These are phyloP conservation scores for Dissophora globulifera DNA, from an alignment of 192 early-diverging fungal species.

Conservation along the genomic window DNA sequence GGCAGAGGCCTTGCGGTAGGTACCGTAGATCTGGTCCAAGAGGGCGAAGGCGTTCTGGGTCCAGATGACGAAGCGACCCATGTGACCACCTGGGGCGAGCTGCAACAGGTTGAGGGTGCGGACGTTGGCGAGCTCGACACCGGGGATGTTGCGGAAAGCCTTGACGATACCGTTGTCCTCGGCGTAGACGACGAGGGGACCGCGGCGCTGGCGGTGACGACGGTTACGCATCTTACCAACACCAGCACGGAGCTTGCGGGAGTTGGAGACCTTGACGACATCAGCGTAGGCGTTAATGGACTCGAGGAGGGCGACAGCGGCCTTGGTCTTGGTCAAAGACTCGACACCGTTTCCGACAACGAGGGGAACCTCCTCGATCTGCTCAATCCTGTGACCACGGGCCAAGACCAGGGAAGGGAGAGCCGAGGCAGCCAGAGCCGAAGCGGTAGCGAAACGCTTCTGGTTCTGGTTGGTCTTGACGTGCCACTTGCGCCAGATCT, in stretches of 20 bases:
- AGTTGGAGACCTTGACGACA: constrained; percentile 93
- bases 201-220: constrained; percentile 94
- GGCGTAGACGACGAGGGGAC: constrained; percentile 95
- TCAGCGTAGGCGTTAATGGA: constrained; percentile 93
- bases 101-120: constrained; percentile 95
- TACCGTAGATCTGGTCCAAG: constrained; percentile 94
- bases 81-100: constrained; percentile 97
- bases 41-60: constrained; percentile 91
- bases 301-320: constrained; percentile 91
- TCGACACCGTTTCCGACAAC: constrained; percentile 86
- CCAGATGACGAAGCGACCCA: constrained; percentile 99
- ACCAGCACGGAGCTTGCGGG: constrained; percentile 97
- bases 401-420: constrained; percentile 92
- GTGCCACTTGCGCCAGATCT: constrained; percentile 99
- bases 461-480: constrained; percentile 98
- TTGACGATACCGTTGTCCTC: constrained; percentile 93
- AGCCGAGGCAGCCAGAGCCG: constrained; percentile 95
- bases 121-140: constrained; percentile 95
- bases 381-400: constrained; percentile 95
- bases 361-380: constrained; percentile 94
- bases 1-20: constrained; percentile 76
- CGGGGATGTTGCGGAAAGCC: constrained; percentile 99
- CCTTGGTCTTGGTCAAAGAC: constrained; percentile 91
- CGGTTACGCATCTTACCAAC: constrained; percentile 97
- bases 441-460: constrained; percentile 96